A percentile compares a stretch with the other conserved stretches of the same genome.
phyloP scores from a whole-genome alignment of 352 stramenopile species.

The Pythium dissotocum region DNA sequence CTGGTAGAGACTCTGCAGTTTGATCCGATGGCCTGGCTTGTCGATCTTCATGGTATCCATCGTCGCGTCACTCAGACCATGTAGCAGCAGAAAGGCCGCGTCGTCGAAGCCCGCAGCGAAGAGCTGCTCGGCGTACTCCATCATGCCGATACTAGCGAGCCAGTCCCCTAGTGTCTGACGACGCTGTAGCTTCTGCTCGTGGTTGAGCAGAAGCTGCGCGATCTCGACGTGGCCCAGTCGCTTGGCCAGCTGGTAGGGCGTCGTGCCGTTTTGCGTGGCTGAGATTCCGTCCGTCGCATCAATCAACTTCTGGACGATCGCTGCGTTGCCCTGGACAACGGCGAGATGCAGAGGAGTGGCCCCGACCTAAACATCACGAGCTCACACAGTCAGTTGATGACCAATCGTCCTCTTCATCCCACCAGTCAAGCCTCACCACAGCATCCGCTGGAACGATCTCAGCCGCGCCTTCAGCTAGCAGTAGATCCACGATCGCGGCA shows the following conservation, averaged over 20 bases:
- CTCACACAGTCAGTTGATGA: background rate
- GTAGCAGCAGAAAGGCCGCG: conserved; percentile 49
- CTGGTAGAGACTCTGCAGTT: conserved; percentile 63
- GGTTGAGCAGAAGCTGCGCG: conserved; percentile 25
- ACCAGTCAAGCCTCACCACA: conserved; percentile 5
- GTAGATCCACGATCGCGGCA: conserved; percentile 43
- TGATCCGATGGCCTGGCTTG: conserved; percentile 71
- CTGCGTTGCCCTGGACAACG: conserved; percentile 43
- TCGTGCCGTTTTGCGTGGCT: conserved; percentile 51
- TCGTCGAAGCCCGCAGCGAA: conserved; percentile 69
- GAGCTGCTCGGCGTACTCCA: conserved; percentile 56
- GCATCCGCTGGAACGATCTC: conserved; percentile 32
- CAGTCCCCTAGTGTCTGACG: conserved; percentile 52
- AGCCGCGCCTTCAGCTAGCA: conserved; percentile 35
- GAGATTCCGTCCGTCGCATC: conserved; percentile 36
- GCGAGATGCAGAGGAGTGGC: conserved; percentile 66
- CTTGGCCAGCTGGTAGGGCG: conserved; percentile 55
- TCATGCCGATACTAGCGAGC: conserved; percentile 71
- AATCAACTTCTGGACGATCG: conserved; percentile 54
- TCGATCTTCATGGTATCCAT: conserved; percentile 63
- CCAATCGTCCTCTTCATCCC: background rate
- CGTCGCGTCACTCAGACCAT: conserved; percentile 46
- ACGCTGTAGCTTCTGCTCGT: conserved; percentile 23
- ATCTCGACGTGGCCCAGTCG: conserved; percentile 42
- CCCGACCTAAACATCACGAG: conserved; percentile 36